phyloP scores from a whole-genome alignment of 768 basidiomycete genomes.

The Xerocomellus dryophilus region DNA sequence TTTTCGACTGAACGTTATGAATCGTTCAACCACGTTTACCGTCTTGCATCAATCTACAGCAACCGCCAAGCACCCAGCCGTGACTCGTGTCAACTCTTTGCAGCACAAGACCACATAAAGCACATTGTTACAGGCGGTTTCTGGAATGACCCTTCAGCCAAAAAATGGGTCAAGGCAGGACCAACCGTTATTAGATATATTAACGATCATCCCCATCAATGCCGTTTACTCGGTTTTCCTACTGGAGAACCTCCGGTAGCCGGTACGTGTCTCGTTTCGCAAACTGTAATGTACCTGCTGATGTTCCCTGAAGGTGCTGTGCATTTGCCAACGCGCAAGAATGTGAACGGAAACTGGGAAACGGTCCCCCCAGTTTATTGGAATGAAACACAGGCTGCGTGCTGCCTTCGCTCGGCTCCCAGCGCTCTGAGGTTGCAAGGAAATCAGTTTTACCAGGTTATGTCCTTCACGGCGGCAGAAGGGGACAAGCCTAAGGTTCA shows the following conservation, averaged over 20 bases:
- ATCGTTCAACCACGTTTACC: slow-evolving; percentile 9
- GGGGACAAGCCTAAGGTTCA: background rate
- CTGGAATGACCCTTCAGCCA: too few species aligned
- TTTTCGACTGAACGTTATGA: slow-evolving; percentile 30
- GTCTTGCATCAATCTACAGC: background rate
- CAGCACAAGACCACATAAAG: too few species aligned
- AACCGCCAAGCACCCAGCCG: too few species aligned
- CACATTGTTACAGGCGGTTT: too few species aligned
- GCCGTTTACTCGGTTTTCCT: too few species aligned
- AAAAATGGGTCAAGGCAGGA: too few species aligned
- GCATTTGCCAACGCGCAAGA: background rate
- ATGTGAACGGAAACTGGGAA: background rate
- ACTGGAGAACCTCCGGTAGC: too few species aligned
- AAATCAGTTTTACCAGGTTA: background rate
- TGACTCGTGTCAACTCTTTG: too few species aligned
- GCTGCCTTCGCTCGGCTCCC: background rate
- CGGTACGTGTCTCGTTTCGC: background rate
- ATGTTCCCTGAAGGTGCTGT: background rate
- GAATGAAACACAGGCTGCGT: background rate
- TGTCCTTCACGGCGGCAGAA: background rate
- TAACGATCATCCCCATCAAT: too few species aligned
- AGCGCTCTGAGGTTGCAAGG: background rate
- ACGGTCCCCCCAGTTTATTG: background rate
- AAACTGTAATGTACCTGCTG: too few species aligned
- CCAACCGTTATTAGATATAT: too few species aligned